phyloP scores from a whole-genome alignment of 495 filamentous ascomycete species.

The Trichodelitschia bisporula region DNA sequence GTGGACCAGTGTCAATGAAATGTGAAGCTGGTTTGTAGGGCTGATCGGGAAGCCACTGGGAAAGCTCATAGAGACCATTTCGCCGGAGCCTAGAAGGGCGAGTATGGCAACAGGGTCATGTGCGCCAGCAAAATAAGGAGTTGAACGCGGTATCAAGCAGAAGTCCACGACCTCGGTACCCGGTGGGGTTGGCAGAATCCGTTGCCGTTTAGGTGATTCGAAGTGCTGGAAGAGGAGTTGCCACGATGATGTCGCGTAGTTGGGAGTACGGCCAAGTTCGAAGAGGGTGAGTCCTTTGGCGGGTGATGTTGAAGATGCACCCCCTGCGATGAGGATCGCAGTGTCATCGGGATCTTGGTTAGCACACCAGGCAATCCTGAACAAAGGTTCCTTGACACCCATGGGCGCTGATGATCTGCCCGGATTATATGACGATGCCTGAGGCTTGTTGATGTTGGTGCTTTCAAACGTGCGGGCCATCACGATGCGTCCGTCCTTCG shows the following conservation, averaged over 20 bases:
- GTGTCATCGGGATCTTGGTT: slow-evolving; percentile 86
- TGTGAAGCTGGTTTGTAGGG: slow-evolving; percentile 74
- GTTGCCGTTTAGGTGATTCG: slow-evolving; percentile 37
- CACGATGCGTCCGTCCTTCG: slow-evolving; percentile 68
- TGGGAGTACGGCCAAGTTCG: slow-evolving; percentile 70
- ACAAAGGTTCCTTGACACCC: slow-evolving; percentile 42
- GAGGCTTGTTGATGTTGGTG: slow-evolving; percentile 38
- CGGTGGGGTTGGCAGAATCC: slow-evolving; percentile 52
- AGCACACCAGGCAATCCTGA: slow-evolving; percentile 67
- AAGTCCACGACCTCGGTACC: slow-evolving; percentile 61
- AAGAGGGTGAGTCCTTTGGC: slow-evolving; percentile 63
- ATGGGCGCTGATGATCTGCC: slow-evolving; percentile 19
- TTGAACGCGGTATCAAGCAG: slow-evolving; percentile 52
- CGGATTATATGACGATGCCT: slow-evolving; percentile 16
- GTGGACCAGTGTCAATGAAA: slow-evolving; percentile 61
- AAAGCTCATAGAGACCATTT: slow-evolving; percentile 70
- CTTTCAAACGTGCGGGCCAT: slow-evolving; percentile 60
- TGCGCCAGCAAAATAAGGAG: slow-evolving; percentile 64
- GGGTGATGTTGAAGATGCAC: slow-evolving; percentile 32
- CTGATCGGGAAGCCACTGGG: slow-evolving; percentile 75
- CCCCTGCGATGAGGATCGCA: slow-evolving; percentile 66
- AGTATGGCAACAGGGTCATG: slow-evolving; percentile 77
- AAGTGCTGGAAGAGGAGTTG: slow-evolving; percentile 56
- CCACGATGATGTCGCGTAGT: slow-evolving; percentile 77
- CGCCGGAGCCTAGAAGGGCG: slow-evolving; percentile 57